Evolutionary conservation across 2,329 filamentous ascomycete species (phyloP).

Genomic region (Tolypocladium album): DNA sequence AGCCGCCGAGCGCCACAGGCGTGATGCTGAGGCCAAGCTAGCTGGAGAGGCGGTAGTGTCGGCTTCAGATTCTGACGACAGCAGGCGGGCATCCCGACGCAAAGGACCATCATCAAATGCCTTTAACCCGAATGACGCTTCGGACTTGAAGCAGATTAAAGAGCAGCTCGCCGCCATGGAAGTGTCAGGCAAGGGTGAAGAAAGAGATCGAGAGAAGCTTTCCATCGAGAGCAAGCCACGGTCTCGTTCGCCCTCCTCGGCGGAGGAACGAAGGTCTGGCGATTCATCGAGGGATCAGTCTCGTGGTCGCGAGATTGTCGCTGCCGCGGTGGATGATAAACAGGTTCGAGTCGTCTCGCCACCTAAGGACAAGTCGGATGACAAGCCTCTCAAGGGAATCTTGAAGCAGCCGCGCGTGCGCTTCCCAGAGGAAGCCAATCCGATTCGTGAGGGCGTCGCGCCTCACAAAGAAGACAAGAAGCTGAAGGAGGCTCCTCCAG

Average conservation of each 20-base stretch:
- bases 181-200: slow-evolving; percentile 11
- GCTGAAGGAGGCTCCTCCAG: slow-evolving; percentile 58
- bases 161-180: slow-evolving; percentile 36
- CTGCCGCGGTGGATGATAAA: slow-evolving; percentile 27
- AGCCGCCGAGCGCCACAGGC: slow-evolving; percentile 19
- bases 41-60: slow-evolving; percentile 22
- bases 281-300: slow-evolving; percentile 17
- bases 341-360: slow-evolving; percentile 64
- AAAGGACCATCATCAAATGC: slow-evolving; percentile 25
- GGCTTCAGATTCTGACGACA: slow-evolving; percentile 30
- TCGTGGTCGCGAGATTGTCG: slow-evolving; percentile 30
- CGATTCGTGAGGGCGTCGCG: slow-evolving; percentile 79
- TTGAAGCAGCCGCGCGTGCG: slow-evolving; percentile 70
- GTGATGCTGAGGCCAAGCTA: slow-evolving; percentile 27
- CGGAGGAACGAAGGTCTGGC: slow-evolving; percentile 6
- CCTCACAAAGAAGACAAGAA: slow-evolving; percentile 83
- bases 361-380: slow-evolving; percentile 50
- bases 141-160: slow-evolving; percentile 37
- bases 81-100: slow-evolving; percentile 26
- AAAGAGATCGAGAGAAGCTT: neutral
- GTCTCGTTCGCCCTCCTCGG: slow-evolving; percentile 9
- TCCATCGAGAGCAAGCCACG: slow-evolving; percentile 1
- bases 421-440: slow-evolving; percentile 79
- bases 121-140: slow-evolving; percentile 44
- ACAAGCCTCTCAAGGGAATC: slow-evolving; percentile 70